phyloP scores from a whole-genome alignment of 495 filamentous ascomycete species.

The Aspergillus diversus region DNA sequence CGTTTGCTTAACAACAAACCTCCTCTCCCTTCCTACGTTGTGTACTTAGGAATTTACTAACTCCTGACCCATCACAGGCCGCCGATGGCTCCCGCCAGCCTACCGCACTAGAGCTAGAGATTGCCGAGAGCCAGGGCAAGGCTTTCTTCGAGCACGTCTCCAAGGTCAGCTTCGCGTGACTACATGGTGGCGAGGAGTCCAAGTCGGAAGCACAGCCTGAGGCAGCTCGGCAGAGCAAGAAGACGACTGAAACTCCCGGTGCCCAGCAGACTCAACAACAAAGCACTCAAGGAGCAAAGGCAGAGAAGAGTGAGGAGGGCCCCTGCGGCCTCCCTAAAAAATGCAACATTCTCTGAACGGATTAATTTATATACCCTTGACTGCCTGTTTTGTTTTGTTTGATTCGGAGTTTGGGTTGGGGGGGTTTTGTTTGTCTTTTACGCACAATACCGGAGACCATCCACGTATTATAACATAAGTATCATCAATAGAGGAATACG shows the following conservation, averaged over 20 bases:
- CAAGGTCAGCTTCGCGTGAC: slow-evolving; percentile 79
- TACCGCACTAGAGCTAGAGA: slow-evolving; percentile 67
- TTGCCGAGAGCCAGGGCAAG: slow-evolving; percentile 84
- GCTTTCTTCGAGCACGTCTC: slow-evolving; percentile 79
- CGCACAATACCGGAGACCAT: too few relatives aligned
- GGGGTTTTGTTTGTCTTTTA: slow-evolving; percentile 17
- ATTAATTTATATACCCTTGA: slow-evolving; percentile 19
- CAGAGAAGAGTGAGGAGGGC: slow-evolving; percentile 53
- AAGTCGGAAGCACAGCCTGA: slow-evolving; percentile 38
- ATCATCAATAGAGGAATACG: too few relatives aligned
- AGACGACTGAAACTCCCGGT: slow-evolving; percentile 23
- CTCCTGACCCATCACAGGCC: slow-evolving; percentile 37
- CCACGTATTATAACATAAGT: too few relatives aligned
- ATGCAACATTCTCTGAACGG: slow-evolving; percentile 60
- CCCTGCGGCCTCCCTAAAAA: slow-evolving; percentile 73
- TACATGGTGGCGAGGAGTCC: slow-evolving; percentile 63
- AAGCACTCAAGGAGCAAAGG: slow-evolving; percentile 36
- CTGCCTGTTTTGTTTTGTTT: slow-evolving; percentile 18
- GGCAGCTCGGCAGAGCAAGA: slow-evolving; percentile 23
- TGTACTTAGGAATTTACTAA: slow-evolving; percentile 5
- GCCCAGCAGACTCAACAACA: slow-evolving; percentile 22
- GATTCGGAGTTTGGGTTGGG: neutral
- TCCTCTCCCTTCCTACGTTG: neutral
- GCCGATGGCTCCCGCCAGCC: slow-evolving; percentile 83
- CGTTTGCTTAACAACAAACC: slow-evolving; percentile 26